Evolutionary conservation across 2,329 filamentous ascomycete species (phyloP).

Genomic region (Fusarium bulbicola): DNA sequence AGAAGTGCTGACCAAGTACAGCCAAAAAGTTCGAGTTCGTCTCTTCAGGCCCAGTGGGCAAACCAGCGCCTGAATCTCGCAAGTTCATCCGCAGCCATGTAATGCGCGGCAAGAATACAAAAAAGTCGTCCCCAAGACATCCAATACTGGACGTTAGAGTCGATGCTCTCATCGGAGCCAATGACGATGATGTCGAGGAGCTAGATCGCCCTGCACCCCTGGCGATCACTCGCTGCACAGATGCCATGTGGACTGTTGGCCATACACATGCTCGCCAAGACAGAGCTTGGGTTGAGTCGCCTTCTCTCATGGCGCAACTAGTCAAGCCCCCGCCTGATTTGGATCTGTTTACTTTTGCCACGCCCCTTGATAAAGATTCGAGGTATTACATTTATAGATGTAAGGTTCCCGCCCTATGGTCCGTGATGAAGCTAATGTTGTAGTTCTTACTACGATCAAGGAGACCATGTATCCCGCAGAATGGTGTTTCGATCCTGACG

Average conservation of each 20-base stretch:
- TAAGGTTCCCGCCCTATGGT: background rate
- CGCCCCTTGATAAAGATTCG: conserved; percentile 24
- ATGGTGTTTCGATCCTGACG: conserved; percentile 40
- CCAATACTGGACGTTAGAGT: background rate
- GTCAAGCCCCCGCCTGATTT: conserved; percentile 28
- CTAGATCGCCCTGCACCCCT: background rate
- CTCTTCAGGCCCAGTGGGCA: conserved; percentile 35
- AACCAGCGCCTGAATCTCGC: conserved; percentile 35
- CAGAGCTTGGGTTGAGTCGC: conserved; percentile 27
- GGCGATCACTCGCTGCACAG: background rate
- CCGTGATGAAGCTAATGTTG: background rate
- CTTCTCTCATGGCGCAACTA: conserved; percentile 21
- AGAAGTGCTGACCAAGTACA: background rate
- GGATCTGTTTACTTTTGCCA: conserved; percentile 30
- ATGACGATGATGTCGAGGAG: background rate
- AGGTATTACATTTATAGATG: conserved; percentile 30
- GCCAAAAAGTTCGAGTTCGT: conserved; percentile 44
- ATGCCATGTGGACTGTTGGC: conserved; percentile 5
- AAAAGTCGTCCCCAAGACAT: background rate
- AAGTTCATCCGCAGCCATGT: conserved; percentile 43
- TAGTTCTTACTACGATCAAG: conserved; percentile 42
- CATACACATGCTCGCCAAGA: background rate
- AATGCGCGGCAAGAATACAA: conserved; percentile 43
- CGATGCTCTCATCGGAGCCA: background rate
- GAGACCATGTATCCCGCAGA: conserved; percentile 44